Base-by-base conservation (phyloP, 164 flowering plant species). In the Aristolochia californica region DNA sequence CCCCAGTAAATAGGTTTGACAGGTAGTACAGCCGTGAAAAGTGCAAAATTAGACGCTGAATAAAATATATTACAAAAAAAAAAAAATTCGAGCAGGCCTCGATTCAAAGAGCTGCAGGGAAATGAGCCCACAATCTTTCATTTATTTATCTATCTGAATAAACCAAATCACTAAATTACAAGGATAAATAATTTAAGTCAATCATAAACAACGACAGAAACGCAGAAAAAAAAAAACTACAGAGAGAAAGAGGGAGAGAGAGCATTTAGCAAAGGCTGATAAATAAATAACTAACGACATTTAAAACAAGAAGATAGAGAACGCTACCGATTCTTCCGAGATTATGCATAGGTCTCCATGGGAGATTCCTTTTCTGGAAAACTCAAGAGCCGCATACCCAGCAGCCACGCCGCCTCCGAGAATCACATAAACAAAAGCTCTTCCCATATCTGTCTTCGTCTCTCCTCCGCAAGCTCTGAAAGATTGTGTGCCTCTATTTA, bases 381-480 rank as follows among this genome's bases (percentile, higher is more conserved):
- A 88, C 75, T 91, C 96, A 63, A 82, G 95, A 63, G 98, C 96
- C 18, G 98, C 98, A 64, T 91, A 91, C 12, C 98, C 98, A 70
- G 96, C 95, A 5, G 98, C 88, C 2, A 88, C 96, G 5, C 98
- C 98, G 48, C 98, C 96, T 16, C 98, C 98, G 2, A 91, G 76
- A 64, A 91, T 87, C 68, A 91, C 98, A 68, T 91, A 88, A 58
- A 82, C 80, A 64, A 88, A 88, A 0, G 95, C 96, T 67, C 98
- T 83, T 51, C 91, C 95, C 96, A 91, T 91, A 53, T 55, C 59
- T 57, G 57, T 28, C 48, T 49, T 62, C 57, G 17, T 23, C 34
- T 43, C 53, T 43, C 28, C 55, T 48, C 20, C 23, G 20, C 51
- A 48, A 34, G 40, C 40, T 34, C 40, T 34, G 40, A 34, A 7